Conservation (phyloP, 192 early-diverging fungal species). For the Backusella tuberculispora region DNA sequence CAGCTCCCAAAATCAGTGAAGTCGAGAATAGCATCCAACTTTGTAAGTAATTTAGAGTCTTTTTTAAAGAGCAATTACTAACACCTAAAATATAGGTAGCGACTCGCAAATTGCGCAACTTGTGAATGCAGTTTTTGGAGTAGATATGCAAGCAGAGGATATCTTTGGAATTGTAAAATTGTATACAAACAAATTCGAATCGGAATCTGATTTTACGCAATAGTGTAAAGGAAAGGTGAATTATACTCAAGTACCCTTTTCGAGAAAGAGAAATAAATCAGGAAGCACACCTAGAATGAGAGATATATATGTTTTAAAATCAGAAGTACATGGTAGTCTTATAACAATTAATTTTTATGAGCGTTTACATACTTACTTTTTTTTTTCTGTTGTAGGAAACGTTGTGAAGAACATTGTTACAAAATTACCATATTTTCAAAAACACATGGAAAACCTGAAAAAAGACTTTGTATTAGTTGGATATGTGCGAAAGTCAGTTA, state of each 20-base stretch:
- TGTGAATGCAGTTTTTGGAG: slow-evolving; percentile 14
- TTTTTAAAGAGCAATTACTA: slow-evolving; percentile 13
- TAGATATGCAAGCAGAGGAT: background rate
- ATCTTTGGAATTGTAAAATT: slow-evolving; percentile 5
- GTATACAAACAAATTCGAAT: slow-evolving; percentile 7
- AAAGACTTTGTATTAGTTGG: slow-evolving; percentile 12
- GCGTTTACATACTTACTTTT: slow-evolving; percentile 17
- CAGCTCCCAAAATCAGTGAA: slow-evolving; percentile 5
- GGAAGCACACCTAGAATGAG: slow-evolving; percentile 10
- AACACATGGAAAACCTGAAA: slow-evolving; percentile 12
- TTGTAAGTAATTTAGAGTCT: slow-evolving; percentile 13
- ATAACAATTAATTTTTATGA: slow-evolving; percentile 11
- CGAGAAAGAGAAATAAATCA: slow-evolving; percentile 2
- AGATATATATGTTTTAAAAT: slow-evolving; percentile 10
- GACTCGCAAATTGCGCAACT: slow-evolving; percentile 3
- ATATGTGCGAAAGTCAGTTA: slow-evolving; percentile 2
- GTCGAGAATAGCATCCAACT: slow-evolving; percentile 12
- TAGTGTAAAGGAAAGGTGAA: slow-evolving; percentile 12
- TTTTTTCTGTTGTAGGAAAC: slow-evolving; percentile 17
- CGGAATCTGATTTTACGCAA: background rate
- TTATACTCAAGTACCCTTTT: slow-evolving; percentile 7
- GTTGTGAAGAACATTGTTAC: slow-evolving; percentile 2
- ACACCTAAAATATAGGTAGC: slow-evolving; percentile 4
- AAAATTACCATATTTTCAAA: background rate
- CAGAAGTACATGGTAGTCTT: slow-evolving; percentile 6